A percentile compares a stretch with the other conserved stretches of the same genome.
phyloP scores from a whole-genome alignment of 352 stramenopile species.

The Phytophthora pseudosyringae region DNA sequence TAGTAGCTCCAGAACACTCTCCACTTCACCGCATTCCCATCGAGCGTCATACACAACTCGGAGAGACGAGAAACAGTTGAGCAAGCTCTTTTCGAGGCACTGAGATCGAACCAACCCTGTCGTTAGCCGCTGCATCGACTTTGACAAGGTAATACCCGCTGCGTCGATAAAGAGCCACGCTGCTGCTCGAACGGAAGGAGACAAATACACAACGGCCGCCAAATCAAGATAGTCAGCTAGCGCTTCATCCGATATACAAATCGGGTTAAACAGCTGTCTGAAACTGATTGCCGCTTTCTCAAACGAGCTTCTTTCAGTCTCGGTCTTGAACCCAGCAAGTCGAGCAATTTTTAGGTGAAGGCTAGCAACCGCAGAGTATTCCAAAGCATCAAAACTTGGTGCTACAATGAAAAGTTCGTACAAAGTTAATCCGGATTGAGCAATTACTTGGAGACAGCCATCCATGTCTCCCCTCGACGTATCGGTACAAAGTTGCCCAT shows the following conservation, averaged over 20 bases:
- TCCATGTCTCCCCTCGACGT: background rate
- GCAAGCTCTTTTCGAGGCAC: slow-evolving; percentile 27
- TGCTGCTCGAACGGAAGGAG: slow-evolving; percentile 13
- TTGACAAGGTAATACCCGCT: slow-evolving; percentile 2
- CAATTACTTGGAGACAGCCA: slow-evolving; percentile 11
- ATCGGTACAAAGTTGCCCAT: slow-evolving; percentile 9
- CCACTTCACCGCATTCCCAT: slow-evolving; percentile 24
- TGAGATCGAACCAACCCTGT: slow-evolving; percentile 9
- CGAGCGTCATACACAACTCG: background rate
- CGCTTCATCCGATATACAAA: slow-evolving; percentile 28
- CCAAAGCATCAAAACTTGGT: slow-evolving; percentile 16
- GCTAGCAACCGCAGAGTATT: slow-evolving; percentile 26
- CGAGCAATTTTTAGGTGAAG: slow-evolving; percentile 29
- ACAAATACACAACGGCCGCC: slow-evolving; percentile 4
- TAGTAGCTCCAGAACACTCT: slow-evolving; percentile 20
- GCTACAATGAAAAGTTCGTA: slow-evolving; percentile 22
- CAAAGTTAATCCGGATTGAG: slow-evolving; percentile 24
- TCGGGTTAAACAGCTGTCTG: slow-evolving; percentile 16
- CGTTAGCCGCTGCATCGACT: slow-evolving; percentile 14
- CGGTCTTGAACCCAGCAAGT: slow-evolving; percentile 1
- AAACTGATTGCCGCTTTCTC: slow-evolving; percentile 13
- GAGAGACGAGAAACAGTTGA: slow-evolving; percentile 25
- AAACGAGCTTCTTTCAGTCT: slow-evolving; percentile 3
- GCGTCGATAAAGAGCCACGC: slow-evolving; percentile 26
- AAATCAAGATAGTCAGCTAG: slow-evolving; percentile 30